These are phyloP conservation scores for Aurantiochytrium sp. DNA, from an alignment of 108 stramenopile genomes.

Conservation along the genomic window DNA sequence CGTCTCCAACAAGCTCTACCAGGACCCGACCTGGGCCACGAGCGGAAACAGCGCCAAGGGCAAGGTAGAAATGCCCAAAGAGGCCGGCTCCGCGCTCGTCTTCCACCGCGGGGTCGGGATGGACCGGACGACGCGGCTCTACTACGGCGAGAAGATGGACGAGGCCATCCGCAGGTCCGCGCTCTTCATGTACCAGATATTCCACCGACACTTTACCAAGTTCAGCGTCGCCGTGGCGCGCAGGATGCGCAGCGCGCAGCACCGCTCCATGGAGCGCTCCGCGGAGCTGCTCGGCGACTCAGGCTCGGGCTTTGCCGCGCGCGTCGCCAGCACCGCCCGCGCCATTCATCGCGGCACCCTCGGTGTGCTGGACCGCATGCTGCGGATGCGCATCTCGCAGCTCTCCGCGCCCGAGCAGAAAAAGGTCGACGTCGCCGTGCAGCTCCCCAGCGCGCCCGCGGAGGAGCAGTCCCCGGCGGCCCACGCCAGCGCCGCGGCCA, in stretches of 20 bases:
- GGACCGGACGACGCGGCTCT: constrained; percentile 17
- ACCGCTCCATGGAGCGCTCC: neutral
- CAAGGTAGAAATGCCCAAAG: neutral
- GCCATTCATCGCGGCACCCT: neutral
- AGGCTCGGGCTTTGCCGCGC: neutral
- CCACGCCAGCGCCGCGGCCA: neutral
- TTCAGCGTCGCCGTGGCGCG: neutral
- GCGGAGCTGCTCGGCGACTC: neutral
- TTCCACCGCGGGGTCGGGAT: constrained; percentile 25
- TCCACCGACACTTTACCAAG: neutral
- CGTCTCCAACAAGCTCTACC: neutral
- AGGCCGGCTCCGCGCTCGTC: neutral
- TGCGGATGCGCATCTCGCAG: neutral
- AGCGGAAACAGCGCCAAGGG: neutral
- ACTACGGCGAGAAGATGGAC: constrained; percentile 10
- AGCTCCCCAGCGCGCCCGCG: neutral
- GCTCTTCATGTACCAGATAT: neutral
- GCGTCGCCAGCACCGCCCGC: neutral
- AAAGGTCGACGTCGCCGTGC: neutral
- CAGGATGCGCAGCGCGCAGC: neutral
- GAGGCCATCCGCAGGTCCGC: constrained; percentile 1
- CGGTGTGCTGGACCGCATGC: neutral
- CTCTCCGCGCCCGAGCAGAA: neutral
- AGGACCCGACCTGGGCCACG: neutral
- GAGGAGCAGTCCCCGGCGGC: neutral